Conservation (phyloP, 129 eudicot species). For the Saussurea involucrata region DNA sequence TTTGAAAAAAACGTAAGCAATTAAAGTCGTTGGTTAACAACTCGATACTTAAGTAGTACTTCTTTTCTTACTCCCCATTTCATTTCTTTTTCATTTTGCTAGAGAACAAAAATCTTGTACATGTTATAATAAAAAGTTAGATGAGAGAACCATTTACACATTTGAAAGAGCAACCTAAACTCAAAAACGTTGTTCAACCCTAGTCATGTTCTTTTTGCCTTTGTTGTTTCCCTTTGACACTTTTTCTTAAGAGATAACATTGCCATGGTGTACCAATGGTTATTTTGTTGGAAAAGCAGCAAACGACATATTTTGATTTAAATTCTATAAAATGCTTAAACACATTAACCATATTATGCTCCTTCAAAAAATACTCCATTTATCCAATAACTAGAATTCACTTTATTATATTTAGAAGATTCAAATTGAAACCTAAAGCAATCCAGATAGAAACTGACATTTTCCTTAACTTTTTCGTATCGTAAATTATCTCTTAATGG, state of each 20-base stretch:
- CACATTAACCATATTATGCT: neutral
- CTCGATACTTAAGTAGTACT: neutral
- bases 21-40: neutral
- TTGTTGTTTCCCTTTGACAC: neutral
- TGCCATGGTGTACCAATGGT: neutral
- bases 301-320: neutral
- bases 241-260: neutral
- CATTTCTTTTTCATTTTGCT: neutral
- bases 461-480: neutral
- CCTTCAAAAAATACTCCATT: neutral
- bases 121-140: neutral
- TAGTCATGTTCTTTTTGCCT: neutral
- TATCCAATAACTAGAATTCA: neutral
- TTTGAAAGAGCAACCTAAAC: neutral
- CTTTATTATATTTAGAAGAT: neutral
- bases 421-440: neutral
- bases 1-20: neutral
- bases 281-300: neutral
- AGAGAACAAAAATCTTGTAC: neutral
- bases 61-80: neutral
- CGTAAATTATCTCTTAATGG: neutral
- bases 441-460: neutral
- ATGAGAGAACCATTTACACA: neutral
- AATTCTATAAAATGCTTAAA: neutral
- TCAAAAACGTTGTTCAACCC: neutral